Evolutionary conservation across 2,329 filamentous ascomycete genomes (phyloP).

Genomic region (Volutella citrinella): DNA sequence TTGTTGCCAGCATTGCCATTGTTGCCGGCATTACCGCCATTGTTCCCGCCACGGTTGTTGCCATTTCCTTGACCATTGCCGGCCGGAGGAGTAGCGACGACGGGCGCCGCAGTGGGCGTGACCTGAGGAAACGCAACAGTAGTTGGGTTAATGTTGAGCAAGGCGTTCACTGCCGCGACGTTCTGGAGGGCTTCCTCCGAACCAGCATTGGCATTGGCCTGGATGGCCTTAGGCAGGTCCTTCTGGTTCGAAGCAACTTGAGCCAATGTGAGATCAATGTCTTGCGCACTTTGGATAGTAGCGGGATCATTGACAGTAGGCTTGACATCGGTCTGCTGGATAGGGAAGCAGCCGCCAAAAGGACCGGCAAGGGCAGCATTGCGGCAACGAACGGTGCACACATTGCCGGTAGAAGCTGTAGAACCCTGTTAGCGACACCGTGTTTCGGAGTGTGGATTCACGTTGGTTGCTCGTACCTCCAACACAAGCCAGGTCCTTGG

Average conservation of each 20-base stretch:
- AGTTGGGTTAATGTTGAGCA: conserved; percentile 28
- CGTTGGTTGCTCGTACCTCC: too few species aligned
- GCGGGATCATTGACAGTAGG: conserved; percentile 41
- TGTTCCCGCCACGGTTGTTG: conserved; percentile 8
- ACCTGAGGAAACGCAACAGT: conserved; percentile 30
- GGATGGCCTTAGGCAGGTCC: conserved; percentile 42
- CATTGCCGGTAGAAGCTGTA: conserved; percentile 51
- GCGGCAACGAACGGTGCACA: conserved; percentile 58
- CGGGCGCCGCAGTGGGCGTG: conserved; percentile 27
- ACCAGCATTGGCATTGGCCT: conserved; percentile 42
- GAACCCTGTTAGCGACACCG: not conserved
- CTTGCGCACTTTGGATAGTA: conserved; percentile 45
- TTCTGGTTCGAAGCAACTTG: conserved; percentile 50
- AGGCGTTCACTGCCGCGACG: conserved; percentile 37
- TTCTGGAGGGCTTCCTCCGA: conserved; percentile 24
- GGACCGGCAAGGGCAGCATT: conserved; percentile 56
- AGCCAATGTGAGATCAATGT: conserved; percentile 40
- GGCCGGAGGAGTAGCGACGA: conserved; percentile 1
- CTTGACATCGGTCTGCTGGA: conserved; percentile 49
- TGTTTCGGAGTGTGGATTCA: rapidly evolving
- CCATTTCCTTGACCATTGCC: conserved; percentile 11
- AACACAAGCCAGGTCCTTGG: conserved; percentile 44
- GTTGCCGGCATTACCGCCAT: conserved; percentile 5
- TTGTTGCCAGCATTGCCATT: conserved; percentile 2
- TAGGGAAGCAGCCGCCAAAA: conserved; percentile 56